These are phyloP conservation scores for Aspergillus aculeatinus DNA, from an alignment of 2,329 filamentous ascomycete species.

Conservation along the genomic window DNA sequence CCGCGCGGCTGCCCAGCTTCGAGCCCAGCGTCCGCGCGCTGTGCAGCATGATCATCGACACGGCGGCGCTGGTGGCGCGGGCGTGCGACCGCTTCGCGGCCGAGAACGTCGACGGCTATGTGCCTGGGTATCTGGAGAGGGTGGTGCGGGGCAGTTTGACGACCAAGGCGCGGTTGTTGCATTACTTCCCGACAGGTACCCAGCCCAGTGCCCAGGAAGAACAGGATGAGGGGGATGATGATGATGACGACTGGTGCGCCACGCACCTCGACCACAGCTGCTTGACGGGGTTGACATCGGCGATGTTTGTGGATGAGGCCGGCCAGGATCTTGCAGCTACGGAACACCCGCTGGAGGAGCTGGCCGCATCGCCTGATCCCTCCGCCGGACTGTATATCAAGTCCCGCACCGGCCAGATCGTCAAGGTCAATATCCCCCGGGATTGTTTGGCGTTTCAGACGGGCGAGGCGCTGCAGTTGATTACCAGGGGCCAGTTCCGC, in stretches of 20 bases:
- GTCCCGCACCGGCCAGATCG: constrained; percentile 74
- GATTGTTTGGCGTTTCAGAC: constrained; percentile 97
- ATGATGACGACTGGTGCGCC: constrained; percentile 93
- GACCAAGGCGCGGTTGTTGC: constrained; percentile 85
- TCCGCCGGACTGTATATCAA: constrained; percentile 90
- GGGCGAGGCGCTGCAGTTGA: constrained; percentile 84
- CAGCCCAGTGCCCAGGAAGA: neutral
- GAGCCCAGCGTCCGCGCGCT: constrained; percentile 69
- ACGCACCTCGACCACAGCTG: constrained; percentile 79
- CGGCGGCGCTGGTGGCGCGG: constrained; percentile 81
- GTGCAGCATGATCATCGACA: constrained; percentile 83
- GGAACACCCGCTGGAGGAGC: constrained; percentile 49
- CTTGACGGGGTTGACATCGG: constrained; percentile 87
- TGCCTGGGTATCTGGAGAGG: constrained; percentile 74
- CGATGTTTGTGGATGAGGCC: constrained; percentile 90
- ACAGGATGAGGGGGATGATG: constrained; percentile 29
- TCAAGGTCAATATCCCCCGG: constrained; percentile 88
- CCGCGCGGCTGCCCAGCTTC: constrained; percentile 71
- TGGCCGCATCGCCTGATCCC: constrained; percentile 75
- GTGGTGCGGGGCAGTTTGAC: constrained; percentile 83
- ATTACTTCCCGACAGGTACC: constrained; percentile 85
- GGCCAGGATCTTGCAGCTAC: constrained; percentile 16
- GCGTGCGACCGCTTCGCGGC: constrained; percentile 85
- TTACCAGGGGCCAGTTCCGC: constrained; percentile 86
- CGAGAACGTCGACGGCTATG: constrained; percentile 74